Percentiles rank a stretch among this genome's conserved stretches.
phyloP scores from a whole-genome alignment of 2,329 filamentous ascomycete genomes.

The Fusarium continuum region DNA sequence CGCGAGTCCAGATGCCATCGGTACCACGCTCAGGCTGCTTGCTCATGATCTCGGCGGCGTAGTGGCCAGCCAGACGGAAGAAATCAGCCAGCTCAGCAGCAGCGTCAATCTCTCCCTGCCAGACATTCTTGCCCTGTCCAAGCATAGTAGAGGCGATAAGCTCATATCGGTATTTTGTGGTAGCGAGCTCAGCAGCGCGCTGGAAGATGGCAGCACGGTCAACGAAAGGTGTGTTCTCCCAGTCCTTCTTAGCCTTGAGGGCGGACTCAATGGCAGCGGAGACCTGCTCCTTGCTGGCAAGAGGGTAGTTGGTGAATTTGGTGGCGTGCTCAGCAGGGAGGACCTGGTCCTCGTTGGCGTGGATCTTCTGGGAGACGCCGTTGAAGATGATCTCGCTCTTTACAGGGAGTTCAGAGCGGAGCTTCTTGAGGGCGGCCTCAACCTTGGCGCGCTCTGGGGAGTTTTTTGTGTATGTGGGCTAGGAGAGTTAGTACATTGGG shows the following conservation, averaged over 20 bases:
- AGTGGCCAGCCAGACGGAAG: slow-evolving; percentile 91
- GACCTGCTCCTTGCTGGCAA: slow-evolving; percentile 48
- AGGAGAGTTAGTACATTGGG: neutral
- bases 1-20: slow-evolving; percentile 63
- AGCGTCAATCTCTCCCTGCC: slow-evolving; percentile 97
- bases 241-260: slow-evolving; percentile 79
- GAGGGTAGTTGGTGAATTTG: slow-evolving; percentile 49
- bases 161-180: slow-evolving; percentile 93
- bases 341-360: slow-evolving; percentile 44
- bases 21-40: slow-evolving; percentile 48
- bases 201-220: slow-evolving; percentile 94
- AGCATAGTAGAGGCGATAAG: slow-evolving; percentile 96
- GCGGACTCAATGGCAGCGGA: slow-evolving; percentile 78
- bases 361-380: slow-evolving; percentile 41
- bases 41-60: slow-evolving; percentile 65
- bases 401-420: slow-evolving; percentile 46
- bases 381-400: slow-evolving; percentile 47
- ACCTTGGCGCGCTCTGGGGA: slow-evolving; percentile 46
- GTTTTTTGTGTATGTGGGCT: slow-evolving; percentile 45
- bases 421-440: slow-evolving; percentile 44
- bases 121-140: slow-evolving; percentile 97
- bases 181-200: slow-evolving; percentile 90
- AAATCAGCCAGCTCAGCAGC: slow-evolving; percentile 94
- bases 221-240: slow-evolving; percentile 87
- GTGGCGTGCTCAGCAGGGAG: slow-evolving; percentile 49